Evolutionary conservation across 1,284 basidiomycete species (phyloP), one percentile per base, ranked within the genome.

Genomic region (Cutaneotrichosporon daszewskae): DNA sequence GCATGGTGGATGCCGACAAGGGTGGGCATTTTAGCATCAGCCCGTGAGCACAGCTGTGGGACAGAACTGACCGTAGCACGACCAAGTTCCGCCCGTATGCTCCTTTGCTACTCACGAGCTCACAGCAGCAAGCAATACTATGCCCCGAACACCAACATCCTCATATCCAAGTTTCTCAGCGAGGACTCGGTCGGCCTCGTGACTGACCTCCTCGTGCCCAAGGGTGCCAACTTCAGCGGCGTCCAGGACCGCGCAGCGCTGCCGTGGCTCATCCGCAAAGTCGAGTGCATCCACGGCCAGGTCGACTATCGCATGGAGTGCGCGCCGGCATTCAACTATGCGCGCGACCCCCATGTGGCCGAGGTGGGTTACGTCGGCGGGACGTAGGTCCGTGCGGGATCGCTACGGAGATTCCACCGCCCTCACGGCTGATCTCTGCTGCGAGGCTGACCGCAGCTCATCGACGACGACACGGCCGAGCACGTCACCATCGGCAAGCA

Each of bases 271-370:
- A 79, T 91, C 45, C 80, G 90, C 9, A 82, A 85, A 34, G 82
- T 95, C 19, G 88, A 92, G 72, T 79, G 84, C 48, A 80, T 92
- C 53, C 82, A 89, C 16, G 89, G 90, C 2, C 75, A 63, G 3
- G 74, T 91, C 24, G 81, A 84, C 0, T 75, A 91, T 45, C 76
- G 79, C 42, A 77, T 92, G 67, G 85, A 92, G 71, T 90, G 87
- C 59, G 87, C 87, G 0, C 90, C 90, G 0, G 90, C 89, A 0
- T 95, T 95, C 78, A 84, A 94, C 70, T 95, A 95, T 59, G 88
- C 87, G 2, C 77, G 83, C 12, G 78, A 82, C 43, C 47, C 75
- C 3, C 90, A 95, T 68, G 77, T 75, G 3, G 82, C 84, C 0
- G 68, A 75, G 24, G 71, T 72, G 67, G 41, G 61, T 37, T 16